Base-by-base conservation (phyloP, 2,329 filamentous ascomycete genomes). In the Penicillium vulpinum region DNA sequence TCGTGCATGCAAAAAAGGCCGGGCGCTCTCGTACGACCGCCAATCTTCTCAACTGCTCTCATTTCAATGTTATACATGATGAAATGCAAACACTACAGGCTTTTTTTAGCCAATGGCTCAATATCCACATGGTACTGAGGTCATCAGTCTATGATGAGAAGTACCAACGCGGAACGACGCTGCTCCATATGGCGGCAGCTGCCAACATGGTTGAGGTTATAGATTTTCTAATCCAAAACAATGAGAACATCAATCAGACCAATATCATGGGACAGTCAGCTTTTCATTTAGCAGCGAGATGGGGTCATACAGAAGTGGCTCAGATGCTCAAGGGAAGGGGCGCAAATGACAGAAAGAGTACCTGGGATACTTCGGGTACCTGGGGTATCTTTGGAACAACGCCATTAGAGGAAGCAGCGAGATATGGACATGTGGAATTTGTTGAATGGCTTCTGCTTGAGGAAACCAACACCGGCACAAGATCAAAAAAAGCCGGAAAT, bases 1-100 rank as follows among this genome's bases (percentile, higher is more conserved):
- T 50, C 29, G 39, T 50, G 39, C 46, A 56, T 51, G 46, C 26
- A 29, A 29, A 40, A 51, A 51, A 56, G 10, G 53, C 53, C 10
- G 53, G n/a, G n/a, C n/a, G n/a, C n/a, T n/a, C n/a, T n/a, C n/a
- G n/a, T n/a, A n/a, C n/a, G n/a, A n/a, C n/a, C n/a, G n/a, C n/a
- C n/a, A n/a, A n/a, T n/a, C n/a, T n/a, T n/a, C n/a, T n/a, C n/a
- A n/a, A n/a, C 39, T 40, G 35, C 16, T 51, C 7, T 46, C 53
- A 46, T n/a, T 21, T 4, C 16, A 8, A 2, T 8, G 22, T 51
- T 10, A 11, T 56, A 0, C 29, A 7, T 8, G 39, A 56, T 44
- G 46, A 56, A 21, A 26, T 31, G 1, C 39, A 39, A 39, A n/a
- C 46, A 11, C 39, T 56, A 18, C 28, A 51, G 16, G 7, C 21